Conservation (phyloP, 129 eudicot genomes). For the Sambucus nigra region DNA sequence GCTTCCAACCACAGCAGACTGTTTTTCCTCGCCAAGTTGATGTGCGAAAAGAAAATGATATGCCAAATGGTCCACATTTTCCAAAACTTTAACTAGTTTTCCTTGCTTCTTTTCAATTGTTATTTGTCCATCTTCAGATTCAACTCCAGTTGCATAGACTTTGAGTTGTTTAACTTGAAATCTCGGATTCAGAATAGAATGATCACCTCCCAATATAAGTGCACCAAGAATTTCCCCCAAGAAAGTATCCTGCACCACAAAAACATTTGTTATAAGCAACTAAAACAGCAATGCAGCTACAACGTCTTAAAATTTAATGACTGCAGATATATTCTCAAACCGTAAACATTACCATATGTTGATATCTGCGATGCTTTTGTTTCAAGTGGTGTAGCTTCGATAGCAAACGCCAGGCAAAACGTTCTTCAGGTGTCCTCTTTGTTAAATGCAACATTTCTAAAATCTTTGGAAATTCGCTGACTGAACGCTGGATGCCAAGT, state of each 20-base stretch:
- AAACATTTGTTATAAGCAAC: neutral
- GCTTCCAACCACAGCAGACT: conserved; percentile 72
- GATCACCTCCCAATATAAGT: conserved; percentile 38
- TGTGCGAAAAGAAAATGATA: conserved; percentile 44
- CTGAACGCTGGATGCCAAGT: conserved; percentile 38
- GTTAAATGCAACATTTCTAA: conserved; percentile 20
- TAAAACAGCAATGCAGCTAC: neutral
- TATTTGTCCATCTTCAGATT: conserved; percentile 56
- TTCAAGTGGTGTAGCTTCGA: conserved; percentile 36
- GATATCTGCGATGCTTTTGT: conserved; percentile 37
- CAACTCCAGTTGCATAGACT: conserved; percentile 43
- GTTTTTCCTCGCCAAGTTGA: conserved; percentile 44
- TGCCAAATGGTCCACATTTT: conserved; percentile 29
- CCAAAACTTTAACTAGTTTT: conserved; percentile 37
- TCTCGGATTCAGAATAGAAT: conserved; percentile 28
- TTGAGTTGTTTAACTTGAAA: conserved; percentile 24
- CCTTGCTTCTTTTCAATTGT: conserved; percentile 25
- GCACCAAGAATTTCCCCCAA: conserved; percentile 80
- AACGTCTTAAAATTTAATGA: neutral
- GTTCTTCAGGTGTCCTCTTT: conserved; percentile 48
- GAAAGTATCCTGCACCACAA: conserved; percentile 47
- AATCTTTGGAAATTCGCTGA: conserved; percentile 24
- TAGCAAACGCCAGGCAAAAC: conserved; percentile 36
- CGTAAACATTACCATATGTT: conserved; percentile 43
- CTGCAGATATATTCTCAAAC: no score